Conservation (phyloP, 345 rosid genomes). For the Acer negundo region DNA sequence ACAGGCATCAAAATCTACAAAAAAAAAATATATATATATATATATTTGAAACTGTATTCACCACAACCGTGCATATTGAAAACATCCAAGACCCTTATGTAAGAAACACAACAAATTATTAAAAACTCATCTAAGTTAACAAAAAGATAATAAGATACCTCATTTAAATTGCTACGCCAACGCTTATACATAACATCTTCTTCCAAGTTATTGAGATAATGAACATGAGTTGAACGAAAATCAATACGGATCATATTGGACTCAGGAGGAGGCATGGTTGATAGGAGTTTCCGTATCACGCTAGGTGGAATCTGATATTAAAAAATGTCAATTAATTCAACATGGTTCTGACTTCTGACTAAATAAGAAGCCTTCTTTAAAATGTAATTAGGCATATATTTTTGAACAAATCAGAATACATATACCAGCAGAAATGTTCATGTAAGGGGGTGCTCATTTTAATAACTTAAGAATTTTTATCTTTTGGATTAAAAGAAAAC, state of each 20-base stretch:
- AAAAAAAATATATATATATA: background rate
- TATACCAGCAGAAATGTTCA: too few relatives aligned
- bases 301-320: constrained; percentile 64
- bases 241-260: constrained; percentile 77
- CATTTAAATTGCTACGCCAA: constrained; percentile 91
- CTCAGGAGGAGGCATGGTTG: constrained; percentile 67
- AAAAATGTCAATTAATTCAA: constrained; percentile 12
- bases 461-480: too few relatives aligned
- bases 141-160: constrained; percentile 46
- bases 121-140: constrained; percentile 21
- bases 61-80: constrained; percentile 3
- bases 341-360: constrained; percentile 8
- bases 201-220: constrained; percentile 94
- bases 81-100: background rate
- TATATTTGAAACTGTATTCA: constrained; percentile 21
- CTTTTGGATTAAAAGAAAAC: too few relatives aligned
- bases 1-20: constrained; percentile 95
- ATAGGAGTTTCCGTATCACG: constrained; percentile 64
- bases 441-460: too few relatives aligned
- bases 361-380: constrained; percentile 20
- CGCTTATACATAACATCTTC: constrained; percentile 95
- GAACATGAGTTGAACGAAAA: constrained; percentile 87
- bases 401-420: background rate
- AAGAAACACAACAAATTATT: background rate
- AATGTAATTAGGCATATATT: background rate